phyloP scores from a whole-genome alignment of 139 green algal species.

The Limnomonas spitsbergensis region DNA sequence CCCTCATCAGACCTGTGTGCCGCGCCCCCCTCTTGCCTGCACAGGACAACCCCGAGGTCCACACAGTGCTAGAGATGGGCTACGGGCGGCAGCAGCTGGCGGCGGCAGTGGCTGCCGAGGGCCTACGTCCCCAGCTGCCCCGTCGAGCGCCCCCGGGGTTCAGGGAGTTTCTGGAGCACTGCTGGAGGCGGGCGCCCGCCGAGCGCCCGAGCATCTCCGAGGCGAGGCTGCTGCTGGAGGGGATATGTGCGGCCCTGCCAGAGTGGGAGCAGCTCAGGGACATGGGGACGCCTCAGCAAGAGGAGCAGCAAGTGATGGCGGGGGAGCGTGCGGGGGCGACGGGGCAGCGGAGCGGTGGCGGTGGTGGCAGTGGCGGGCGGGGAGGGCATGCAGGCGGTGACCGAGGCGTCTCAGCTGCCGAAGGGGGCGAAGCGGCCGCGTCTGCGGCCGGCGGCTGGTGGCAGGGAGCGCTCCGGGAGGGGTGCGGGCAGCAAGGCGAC shows the following conservation, averaged over 20 bases:
- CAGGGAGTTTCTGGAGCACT: constrained; percentile 11
- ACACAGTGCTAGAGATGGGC: constrained; percentile 88
- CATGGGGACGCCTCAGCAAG: neutral
- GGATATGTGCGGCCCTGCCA: neutral
- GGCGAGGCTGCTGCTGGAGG: constrained; percentile 22
- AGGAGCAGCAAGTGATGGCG: neutral
- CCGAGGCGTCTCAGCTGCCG: no score
- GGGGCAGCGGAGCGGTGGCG: no score
- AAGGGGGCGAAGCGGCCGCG: no score
- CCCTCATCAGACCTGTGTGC: no score
- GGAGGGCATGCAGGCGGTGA: no score
- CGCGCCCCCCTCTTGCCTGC: no score
- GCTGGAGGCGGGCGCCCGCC: constrained; percentile 59
- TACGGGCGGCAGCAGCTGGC: constrained; percentile 84
- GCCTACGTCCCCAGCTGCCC: constrained; percentile 44
- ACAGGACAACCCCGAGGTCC: constrained; percentile 79
- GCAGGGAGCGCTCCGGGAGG: no score
- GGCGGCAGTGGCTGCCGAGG: constrained; percentile 73
- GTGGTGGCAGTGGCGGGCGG: no score
- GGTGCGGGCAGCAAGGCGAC: no score
- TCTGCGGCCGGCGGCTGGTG: no score
- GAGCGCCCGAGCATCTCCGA: constrained; percentile 46
- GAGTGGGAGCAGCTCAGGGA: neutral
- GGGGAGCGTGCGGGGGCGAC: no score
- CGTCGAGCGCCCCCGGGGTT: neutral